Evolutionary conservation across 2,329 filamentous ascomycete species (phyloP), one percentile per base, ranked within the genome.

Genomic region (Aspergillus felis): DNA sequence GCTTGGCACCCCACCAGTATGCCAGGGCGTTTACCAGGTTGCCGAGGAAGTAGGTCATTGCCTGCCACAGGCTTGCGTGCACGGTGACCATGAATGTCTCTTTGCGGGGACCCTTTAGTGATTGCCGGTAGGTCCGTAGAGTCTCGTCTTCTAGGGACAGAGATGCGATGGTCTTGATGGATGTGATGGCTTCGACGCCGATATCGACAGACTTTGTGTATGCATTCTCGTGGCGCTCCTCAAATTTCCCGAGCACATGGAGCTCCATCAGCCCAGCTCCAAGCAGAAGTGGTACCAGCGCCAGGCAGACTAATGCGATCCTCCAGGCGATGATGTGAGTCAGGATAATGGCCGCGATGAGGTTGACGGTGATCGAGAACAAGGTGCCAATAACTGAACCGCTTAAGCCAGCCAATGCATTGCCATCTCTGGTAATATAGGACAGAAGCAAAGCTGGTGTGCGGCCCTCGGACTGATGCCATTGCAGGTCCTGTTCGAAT

Each of bases 1-100:
- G 84, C 64, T 84, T 87, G 0, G 88, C 82, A 3, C 89, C 89
- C 88, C 89, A 92, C 87, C 88, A 92, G 72, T 91, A 92, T 0
- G 88, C 87, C 54, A 92, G 82, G 0, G 88, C 87, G 66, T 91
- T 90, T 27, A 91, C 84, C 52, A 89, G 79, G 66, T 87, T 88
- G 22, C 85, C 83, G 1, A 77, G 58, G 59, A 74, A 73, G 54
- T 77, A 78, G 2, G 76, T 74, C 53, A 78, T 72, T 2, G 78
- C 77, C 53, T 79, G 71, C 71, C 76, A 79, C 24, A 79, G 67
- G 61, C 75, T 79, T 20, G 77, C 74, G 49, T 79, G 76, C 28
- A 81, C 62, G 24, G 78, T 81, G 20, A 79, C 78, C n/a, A 71
- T 68, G 1, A 80, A 70, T 57, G 79, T 82, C 50, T 81, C 80